Percentiles rank a stretch among this genome's conserved stretches.
These are phyloP conservation scores for Xylaria sp. DNA, from an alignment of 2,329 filamentous ascomycete genomes.

Conservation along the genomic window DNA sequence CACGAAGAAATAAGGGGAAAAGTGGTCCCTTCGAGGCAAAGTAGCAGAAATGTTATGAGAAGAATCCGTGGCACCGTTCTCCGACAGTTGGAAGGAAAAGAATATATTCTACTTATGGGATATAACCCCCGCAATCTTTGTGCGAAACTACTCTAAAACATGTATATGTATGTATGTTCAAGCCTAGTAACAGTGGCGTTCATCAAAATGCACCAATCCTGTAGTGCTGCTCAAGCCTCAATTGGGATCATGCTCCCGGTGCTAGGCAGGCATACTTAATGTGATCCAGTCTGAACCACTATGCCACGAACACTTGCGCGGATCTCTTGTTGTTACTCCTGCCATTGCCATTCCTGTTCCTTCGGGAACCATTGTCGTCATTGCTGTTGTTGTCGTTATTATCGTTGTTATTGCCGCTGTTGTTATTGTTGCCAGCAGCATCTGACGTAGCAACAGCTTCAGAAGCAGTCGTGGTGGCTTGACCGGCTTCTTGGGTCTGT, in stretches of 20 bases:
- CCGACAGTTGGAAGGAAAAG: not conserved
- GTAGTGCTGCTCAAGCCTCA: not conserved
- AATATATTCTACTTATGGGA: not conserved
- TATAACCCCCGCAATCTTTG: not conserved
- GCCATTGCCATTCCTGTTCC: not conserved
- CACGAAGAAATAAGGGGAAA: no score
- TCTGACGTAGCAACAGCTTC: conserved; percentile 7
- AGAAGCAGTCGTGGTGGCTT: conserved; percentile 4
- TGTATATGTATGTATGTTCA: conserved; percentile 4
- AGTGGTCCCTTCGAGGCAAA: no score
- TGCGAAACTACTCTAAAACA: conserved; percentile 16
- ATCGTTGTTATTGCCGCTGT: not conserved
- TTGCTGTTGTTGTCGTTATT: conserved; percentile 2
- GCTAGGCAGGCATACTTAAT: not conserved
- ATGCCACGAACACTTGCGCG: conserved; percentile 23
- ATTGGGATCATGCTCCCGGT: not conserved
- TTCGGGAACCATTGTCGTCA: conserved; percentile 1
- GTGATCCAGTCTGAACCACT: conserved; percentile 12
- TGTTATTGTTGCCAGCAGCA: conserved; percentile 10
- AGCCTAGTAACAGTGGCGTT: not conserved
- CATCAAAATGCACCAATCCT: not conserved
- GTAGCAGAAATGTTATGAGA: no score
- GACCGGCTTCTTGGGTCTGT: conserved; percentile 38
- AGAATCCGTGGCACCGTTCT: not conserved
- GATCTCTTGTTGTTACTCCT: conserved; percentile 13